Base-by-base conservation (phyloP, 2,329 filamentous ascomycete species). In the Tolypocladium guangdongense region DNA sequence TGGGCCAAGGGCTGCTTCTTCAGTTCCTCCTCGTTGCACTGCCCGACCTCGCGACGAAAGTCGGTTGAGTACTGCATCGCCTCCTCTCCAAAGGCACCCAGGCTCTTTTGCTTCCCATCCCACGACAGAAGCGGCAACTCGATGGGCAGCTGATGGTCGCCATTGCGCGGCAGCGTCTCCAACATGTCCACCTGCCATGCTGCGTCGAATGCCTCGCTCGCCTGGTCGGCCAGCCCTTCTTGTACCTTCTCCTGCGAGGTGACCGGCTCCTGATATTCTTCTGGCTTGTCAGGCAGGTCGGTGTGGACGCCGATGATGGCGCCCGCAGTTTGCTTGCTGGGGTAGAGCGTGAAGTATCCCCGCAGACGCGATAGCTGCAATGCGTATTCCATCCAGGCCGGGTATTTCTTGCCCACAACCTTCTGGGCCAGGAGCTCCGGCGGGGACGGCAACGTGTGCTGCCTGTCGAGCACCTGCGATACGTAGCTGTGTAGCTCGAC, bases 321-420 rank as follows among this genome's bases (percentile, higher is more conserved):
- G 24, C 61, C 73, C 39, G 64, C 77, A 50, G 67, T 78, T 57
- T 71, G 68, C 22, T 80, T 74, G 38, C 83, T 81, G 0, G 92
- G 92, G 63, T 96, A 96, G 1, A 95, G 69, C 52, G 88, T 83
- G 60, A 80, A 83, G 69, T 95, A 96, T 14, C 87, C 88, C 32
- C 88, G 80, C 4, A 83, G 80, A 14, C 86, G 82, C 57, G 88
- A 86, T 18, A 96, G 77, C 63, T 89, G 85, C 38, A 93, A 74
- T 54, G 88, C 75, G 59, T 90, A 84, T 68, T 95, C 87, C 53
- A 90, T 76, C 84, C 89, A 93, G 0, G 87, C 78, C 0, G 90
- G 88, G 51, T 84, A 82, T 12, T 74, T 79, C 57, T 83, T 83
- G 49, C 83, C 82, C n/a, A 90, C 76, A 12, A 77, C 58, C 63